Percentiles rank a stretch among this genome's conserved stretches.
phyloP scores from a whole-genome alignment of 2,329 filamentous ascomycete genomes.

The Cladophialophora exuberans region DNA sequence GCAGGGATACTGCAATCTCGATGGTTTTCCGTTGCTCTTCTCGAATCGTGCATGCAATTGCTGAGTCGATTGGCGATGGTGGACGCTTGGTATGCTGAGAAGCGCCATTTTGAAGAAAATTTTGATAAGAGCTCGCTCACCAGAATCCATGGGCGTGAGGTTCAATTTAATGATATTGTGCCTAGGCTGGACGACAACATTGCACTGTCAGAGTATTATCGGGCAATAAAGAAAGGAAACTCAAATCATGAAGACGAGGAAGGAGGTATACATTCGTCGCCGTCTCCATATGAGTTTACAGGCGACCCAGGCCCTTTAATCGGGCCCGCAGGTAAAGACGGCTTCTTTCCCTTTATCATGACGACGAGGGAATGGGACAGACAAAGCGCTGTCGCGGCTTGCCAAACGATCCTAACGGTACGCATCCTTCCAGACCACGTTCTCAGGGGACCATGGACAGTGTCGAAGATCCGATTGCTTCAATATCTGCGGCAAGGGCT shows the following conservation, averaged over 20 bases:
- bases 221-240: neutral
- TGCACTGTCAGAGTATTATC: slow-evolving; percentile 20
- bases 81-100: slow-evolving; percentile 39
- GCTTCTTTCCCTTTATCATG: no score
- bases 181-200: slow-evolving; percentile 11
- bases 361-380: neutral
- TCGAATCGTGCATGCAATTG: slow-evolving; percentile 40
- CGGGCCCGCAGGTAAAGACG: neutral
- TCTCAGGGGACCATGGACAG: slow-evolving; percentile 38
- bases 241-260: neutral
- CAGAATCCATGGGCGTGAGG: neutral
- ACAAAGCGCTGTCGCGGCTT: neutral
- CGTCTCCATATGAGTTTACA: neutral
- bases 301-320: slow-evolving; percentile 1
- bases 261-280: neutral
- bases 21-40: slow-evolving; percentile 45
- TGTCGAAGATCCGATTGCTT: slow-evolving; percentile 39
- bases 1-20: slow-evolving; percentile 39
- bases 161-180: neutral
- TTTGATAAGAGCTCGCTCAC: neutral
- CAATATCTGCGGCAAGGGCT: slow-evolving; percentile 42
- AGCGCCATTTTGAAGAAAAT: neutral
- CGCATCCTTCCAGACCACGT: slow-evolving; percentile 40
- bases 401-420: slow-evolving; percentile 33
- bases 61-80: slow-evolving; percentile 41